Conservation (phyloP, 805 yeast genomes). For the Wickerhamomyces bovis region DNA sequence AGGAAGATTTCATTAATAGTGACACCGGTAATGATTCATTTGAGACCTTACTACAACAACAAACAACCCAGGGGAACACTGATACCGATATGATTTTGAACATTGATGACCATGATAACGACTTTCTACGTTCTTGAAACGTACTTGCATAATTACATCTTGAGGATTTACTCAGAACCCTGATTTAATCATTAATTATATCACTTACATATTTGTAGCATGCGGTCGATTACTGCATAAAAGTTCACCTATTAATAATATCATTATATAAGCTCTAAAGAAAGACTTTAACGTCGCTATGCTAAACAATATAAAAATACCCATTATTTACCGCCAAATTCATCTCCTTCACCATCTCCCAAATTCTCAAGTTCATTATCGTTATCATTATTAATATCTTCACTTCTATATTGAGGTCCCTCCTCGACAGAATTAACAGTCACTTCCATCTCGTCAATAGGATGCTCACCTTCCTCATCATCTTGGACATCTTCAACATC, state of each 20-base stretch:
- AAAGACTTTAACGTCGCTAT: not conserved
- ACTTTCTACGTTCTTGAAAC: not conserved
- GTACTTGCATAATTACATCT: not conserved
- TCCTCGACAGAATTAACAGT: not conserved
- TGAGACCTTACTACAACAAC: not conserved
- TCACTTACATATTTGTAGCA: not conserved
- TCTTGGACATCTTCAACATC: not conserved
- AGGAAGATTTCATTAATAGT: conserved; percentile 4
- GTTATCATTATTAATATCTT: not conserved
- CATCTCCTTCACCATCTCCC: not conserved
- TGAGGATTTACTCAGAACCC: not conserved
- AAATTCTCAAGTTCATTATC: not conserved
- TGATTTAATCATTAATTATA: too few species aligned
- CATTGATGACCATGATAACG: not conserved
- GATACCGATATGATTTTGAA: not conserved
- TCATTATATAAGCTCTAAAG: not conserved
- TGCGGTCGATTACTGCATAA: too few species aligned
- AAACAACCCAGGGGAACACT: not conserved
- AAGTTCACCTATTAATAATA: too few species aligned
- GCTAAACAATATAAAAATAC: not conserved
- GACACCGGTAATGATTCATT: not conserved
- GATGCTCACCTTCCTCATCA: conserved; percentile 1
- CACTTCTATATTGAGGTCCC: conserved; percentile 1
- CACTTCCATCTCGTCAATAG: conserved; percentile 1
- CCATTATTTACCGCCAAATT: not conserved